phyloP scores from a whole-genome alignment of 345 rosid genomes.

The Salix purpurea region DNA sequence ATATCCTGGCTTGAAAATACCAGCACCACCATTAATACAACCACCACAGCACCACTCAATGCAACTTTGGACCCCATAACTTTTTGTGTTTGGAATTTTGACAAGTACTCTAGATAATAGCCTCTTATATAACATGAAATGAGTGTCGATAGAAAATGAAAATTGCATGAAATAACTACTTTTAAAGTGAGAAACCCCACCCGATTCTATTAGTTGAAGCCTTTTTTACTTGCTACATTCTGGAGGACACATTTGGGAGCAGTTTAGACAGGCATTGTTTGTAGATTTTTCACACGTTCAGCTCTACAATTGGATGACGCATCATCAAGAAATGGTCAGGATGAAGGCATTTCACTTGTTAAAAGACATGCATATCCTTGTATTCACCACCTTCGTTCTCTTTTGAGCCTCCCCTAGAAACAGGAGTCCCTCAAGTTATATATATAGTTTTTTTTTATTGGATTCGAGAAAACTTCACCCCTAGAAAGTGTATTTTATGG shows the following conservation, averaged over 20 bases:
- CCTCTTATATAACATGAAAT: too few species aligned
- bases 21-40: too few species aligned
- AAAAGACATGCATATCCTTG: slow-evolving; percentile 43
- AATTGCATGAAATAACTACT: too few species aligned
- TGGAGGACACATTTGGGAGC: slow-evolving; percentile 80
- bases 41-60: too few species aligned
- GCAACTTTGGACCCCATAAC: too few species aligned
- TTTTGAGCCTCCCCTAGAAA: slow-evolving; percentile 52
- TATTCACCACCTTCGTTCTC: slow-evolving; percentile 43
- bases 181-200: too few species aligned
- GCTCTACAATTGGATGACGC: slow-evolving; percentile 53
- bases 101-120: too few species aligned
- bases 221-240: neutral
- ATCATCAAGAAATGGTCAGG: slow-evolving; percentile 40
- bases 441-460: too few species aligned
- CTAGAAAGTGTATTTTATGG: fast-evolving
- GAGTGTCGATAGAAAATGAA: too few species aligned
- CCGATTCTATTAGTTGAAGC: too few species aligned
- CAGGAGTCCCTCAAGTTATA: slow-evolving; percentile 3
- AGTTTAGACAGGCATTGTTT: slow-evolving; percentile 46
- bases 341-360: slow-evolving; percentile 49
- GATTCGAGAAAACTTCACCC: slow-evolving; percentile 3
- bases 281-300: slow-evolving; percentile 60
- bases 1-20: too few species aligned
- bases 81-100: too few species aligned